Evolutionary conservation across 179 eudicot species (phyloP).

Genomic region (Drosera spatulata): DNA sequence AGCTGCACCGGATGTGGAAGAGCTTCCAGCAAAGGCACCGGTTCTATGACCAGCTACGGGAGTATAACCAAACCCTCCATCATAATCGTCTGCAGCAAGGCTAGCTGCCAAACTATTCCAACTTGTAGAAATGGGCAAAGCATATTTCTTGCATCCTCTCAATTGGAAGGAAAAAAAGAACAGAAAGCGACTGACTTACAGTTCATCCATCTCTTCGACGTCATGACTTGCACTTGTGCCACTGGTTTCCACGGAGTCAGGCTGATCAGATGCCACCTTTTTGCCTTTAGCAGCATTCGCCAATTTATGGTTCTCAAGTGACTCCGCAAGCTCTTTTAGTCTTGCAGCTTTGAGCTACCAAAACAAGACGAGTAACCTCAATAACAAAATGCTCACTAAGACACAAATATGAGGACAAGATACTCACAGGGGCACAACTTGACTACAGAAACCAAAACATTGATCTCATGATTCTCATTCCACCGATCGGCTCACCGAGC

Average conservation of each 20-base stretch:
- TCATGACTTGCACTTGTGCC: slow-evolving; percentile 13
- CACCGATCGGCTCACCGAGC: not conserved
- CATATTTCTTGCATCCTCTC: not conserved
- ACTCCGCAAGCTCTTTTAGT: slow-evolving; percentile 55
- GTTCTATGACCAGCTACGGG: slow-evolving; percentile 30
- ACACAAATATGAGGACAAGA: too few species aligned
- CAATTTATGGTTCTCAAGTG: slow-evolving; percentile 49
- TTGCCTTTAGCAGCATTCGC: slow-evolving; percentile 56
- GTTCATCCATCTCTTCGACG: slow-evolving; percentile 64
- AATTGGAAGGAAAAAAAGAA: not conserved
- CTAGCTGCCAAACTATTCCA: slow-evolving; percentile 86
- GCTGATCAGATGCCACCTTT: slow-evolving; percentile 25
- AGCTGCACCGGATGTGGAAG: slow-evolving; percentile 45
- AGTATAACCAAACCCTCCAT: slow-evolving; percentile 22
- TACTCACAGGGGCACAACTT: not conserved
- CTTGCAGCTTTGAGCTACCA: slow-evolving; percentile 63
- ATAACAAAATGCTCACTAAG: not conserved
- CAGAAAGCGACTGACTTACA: slow-evolving; percentile 35
- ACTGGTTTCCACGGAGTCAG: slow-evolving; percentile 15
- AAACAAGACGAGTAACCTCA: not conserved
- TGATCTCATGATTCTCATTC: not conserved
- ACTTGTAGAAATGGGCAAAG: slow-evolving; percentile 12
- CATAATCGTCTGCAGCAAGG: slow-evolving; percentile 66
- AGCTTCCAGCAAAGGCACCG: slow-evolving; percentile 21
- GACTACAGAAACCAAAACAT: not conserved